phyloP scores from a whole-genome alignment of 1,284 basidiomycete genomes.

The Apiotrichum brassicae region DNA sequence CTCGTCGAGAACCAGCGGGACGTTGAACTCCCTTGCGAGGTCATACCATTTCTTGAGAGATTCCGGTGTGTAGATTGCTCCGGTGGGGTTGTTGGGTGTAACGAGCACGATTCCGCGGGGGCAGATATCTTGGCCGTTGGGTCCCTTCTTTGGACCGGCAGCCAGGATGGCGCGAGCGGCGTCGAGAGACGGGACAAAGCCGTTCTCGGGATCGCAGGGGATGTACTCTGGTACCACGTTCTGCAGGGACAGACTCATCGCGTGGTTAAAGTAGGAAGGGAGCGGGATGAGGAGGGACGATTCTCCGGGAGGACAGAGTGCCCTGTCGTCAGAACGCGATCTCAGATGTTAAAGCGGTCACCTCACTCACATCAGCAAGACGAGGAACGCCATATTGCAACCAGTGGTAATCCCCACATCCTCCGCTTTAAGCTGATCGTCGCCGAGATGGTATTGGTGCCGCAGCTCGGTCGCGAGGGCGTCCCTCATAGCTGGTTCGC shows the following conservation, averaged over 20 bases:
- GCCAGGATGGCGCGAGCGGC: slow-evolving; percentile 27
- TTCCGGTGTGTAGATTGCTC: slow-evolving; percentile 60
- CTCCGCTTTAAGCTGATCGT: slow-evolving; percentile 3
- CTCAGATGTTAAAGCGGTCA: background rate
- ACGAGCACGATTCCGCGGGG: slow-evolving; percentile 66
- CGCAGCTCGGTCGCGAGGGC: slow-evolving; percentile 63
- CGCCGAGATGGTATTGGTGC: slow-evolving; percentile 53
- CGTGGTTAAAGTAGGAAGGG: slow-evolving; percentile 77
- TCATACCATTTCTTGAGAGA: slow-evolving; percentile 60
- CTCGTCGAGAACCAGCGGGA: slow-evolving; percentile 80
- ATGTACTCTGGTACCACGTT: slow-evolving; percentile 60
- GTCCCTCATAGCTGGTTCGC: slow-evolving; percentile 56
- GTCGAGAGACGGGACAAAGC: slow-evolving; percentile 56
- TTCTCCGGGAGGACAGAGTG: slow-evolving; percentile 63
- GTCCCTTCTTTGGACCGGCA: background rate
- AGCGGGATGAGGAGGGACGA: slow-evolving; percentile 67
- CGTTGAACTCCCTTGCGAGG: slow-evolving; percentile 55
- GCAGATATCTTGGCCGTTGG: slow-evolving; percentile 20
- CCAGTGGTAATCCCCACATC: slow-evolving; percentile 40
- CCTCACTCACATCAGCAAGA: slow-evolving; percentile 24
- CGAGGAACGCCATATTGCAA: slow-evolving; percentile 47
- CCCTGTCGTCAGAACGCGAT: slow-evolving; percentile 24
- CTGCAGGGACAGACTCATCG: slow-evolving; percentile 67
- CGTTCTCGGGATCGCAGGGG: slow-evolving; percentile 53
- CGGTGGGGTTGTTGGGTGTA: slow-evolving; percentile 58